A percentile compares a stretch with the other conserved stretches of the same genome.
These are phyloP conservation scores for Lathyrus oleraceus DNA, from an alignment of 306 rosid genomes.

Conservation along the genomic window DNA sequence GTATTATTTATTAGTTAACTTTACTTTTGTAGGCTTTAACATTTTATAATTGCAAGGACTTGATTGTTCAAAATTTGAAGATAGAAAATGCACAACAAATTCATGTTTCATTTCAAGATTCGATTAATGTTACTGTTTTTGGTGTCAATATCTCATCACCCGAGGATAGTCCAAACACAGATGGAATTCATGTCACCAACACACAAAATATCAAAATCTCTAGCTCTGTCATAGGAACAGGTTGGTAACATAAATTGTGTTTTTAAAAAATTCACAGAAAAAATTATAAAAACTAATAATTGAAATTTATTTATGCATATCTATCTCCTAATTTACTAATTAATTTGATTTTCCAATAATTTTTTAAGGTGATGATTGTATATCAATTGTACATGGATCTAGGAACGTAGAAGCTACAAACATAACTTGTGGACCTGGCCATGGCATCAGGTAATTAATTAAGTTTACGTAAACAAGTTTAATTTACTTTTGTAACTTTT, in stretches of 20 bases:
- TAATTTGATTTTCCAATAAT: not conserved
- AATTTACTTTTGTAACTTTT: not conserved
- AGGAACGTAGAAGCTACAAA: constrained; percentile 48
- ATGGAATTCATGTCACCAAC: constrained; percentile 70
- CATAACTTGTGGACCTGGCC: constrained; percentile 88
- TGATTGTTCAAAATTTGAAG: constrained; percentile 47
- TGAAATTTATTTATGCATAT: not conserved
- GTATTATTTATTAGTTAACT: not conserved
- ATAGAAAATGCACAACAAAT: constrained; percentile 61
- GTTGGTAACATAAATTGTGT: constrained; percentile 29
- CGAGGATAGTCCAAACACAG: constrained; percentile 66
- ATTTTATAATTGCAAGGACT: constrained; percentile 46
- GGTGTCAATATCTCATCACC: constrained; percentile 57
- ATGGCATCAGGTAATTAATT: constrained; percentile 75
- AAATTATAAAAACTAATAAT: not conserved
- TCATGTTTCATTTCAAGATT: constrained; percentile 52
- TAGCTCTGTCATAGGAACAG: constrained; percentile 53
- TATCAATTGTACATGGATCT: constrained; percentile 77
- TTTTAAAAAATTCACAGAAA: not conserved
- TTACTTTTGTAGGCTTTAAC: constrained; percentile 59
- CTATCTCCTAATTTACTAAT: not conserved
- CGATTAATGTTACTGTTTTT: constrained; percentile 46
- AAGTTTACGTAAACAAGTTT: not conserved
- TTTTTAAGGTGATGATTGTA: constrained; percentile 76
- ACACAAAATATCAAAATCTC: constrained; percentile 59